Conservation (phyloP, 306 rosid genomes). For the Delonix regia region DNA sequence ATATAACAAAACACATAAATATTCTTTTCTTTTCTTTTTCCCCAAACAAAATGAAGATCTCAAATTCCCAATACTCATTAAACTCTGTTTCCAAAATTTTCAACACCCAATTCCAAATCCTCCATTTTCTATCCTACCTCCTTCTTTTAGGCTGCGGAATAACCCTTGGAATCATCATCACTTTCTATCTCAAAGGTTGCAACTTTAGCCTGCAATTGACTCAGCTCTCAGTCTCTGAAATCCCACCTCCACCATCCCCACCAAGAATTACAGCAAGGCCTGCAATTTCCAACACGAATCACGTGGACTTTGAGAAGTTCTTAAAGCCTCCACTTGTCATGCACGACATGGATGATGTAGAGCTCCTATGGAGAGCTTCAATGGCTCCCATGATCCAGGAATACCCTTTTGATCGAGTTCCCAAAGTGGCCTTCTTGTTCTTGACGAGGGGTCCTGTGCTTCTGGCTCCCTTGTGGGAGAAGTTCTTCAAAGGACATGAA, state of each 20-base stretch:
- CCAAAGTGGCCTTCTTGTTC: slow-evolving; percentile 88
- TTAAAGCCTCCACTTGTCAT: slow-evolving; percentile 51
- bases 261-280: neutral
- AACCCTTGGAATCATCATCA: slow-evolving; percentile 56
- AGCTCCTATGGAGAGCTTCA: slow-evolving; percentile 89
- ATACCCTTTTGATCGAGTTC: slow-evolving; percentile 65
- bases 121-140: slow-evolving; percentile 44
- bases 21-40: neutral
- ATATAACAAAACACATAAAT: neutral
- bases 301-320: slow-evolving; percentile 52
- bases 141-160: slow-evolving; percentile 62
- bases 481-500: slow-evolving; percentile 75
- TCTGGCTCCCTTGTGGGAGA: slow-evolving; percentile 86
- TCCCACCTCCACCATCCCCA: slow-evolving; percentile 20
- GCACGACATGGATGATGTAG: slow-evolving; percentile 76
- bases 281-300: slow-evolving; percentile 18
- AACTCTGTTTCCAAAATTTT: slow-evolving; percentile 46
- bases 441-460: slow-evolving; percentile 71
- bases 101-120: slow-evolving; percentile 46
- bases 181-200: slow-evolving; percentile 55
- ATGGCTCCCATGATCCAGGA: slow-evolving; percentile 49
- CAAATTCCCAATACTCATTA: slow-evolving; percentile 41
- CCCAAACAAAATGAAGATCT: slow-evolving; percentile 39
- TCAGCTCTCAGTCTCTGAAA: slow-evolving; percentile 51
- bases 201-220: slow-evolving; percentile 61